Conservation (phyloP, 441 rosid species). For the Arabidopsis hybrid region DNA sequence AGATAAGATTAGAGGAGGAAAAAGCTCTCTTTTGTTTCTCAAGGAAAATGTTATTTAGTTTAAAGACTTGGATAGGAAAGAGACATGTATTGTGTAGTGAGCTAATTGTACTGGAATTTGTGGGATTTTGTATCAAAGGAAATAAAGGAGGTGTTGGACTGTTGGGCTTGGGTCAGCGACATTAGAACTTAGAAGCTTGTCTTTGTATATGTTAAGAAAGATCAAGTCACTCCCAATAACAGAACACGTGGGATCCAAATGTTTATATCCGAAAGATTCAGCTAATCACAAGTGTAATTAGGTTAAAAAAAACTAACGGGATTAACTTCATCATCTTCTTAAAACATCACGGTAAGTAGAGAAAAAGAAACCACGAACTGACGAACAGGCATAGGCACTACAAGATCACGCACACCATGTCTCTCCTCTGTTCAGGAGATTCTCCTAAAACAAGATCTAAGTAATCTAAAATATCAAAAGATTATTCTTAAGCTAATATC, state of each 20-base stretch:
- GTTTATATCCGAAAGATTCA: background rate
- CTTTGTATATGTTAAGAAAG: too few species aligned
- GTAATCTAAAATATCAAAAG: background rate
- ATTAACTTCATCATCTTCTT: background rate
- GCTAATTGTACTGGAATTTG: background rate
- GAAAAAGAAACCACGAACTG: background rate
- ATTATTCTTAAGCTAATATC: background rate
- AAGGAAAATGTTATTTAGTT: background rate
- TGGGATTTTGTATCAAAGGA: background rate
- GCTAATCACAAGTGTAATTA: background rate
- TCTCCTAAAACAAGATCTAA: background rate
- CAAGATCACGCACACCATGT: background rate
- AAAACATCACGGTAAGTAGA: background rate
- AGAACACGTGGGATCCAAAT: background rate
- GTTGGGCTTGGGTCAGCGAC: background rate
- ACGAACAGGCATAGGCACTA: background rate
- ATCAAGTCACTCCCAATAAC: too few species aligned
- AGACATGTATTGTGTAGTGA: background rate
- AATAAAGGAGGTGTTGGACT: background rate
- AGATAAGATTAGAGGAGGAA: background rate
- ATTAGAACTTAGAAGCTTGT: background rate
- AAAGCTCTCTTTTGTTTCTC: background rate
- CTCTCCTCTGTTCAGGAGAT: background rate
- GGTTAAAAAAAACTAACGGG: background rate
- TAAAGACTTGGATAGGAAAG: background rate